Percentiles rank a stretch among this genome's conserved stretches.
These are phyloP conservation scores for Candida tropicalis DNA, from an alignment of 1,139 yeast genomes.

Conservation along the genomic window DNA sequence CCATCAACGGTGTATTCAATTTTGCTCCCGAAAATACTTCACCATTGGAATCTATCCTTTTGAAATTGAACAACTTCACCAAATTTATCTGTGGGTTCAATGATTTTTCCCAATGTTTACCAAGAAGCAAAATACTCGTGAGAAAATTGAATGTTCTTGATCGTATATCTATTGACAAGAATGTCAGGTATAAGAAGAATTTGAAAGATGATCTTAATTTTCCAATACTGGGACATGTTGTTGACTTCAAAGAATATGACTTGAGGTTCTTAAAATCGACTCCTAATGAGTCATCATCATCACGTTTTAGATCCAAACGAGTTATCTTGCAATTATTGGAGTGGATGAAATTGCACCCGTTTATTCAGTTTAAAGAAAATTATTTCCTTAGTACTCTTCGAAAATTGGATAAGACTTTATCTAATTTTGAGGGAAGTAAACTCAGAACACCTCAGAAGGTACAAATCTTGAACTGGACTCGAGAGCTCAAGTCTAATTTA, in stretches of 20 bases:
- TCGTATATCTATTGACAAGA: conserved; percentile 15
- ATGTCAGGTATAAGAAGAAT: conserved; percentile 8
- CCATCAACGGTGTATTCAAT: conserved; percentile 13
- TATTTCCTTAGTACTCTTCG: conserved; percentile 24
- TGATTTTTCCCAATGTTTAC: conserved; percentile 13
- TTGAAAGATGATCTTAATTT: conserved; percentile 8
- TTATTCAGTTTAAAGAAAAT: conserved; percentile 32
- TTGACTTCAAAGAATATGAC: conserved; percentile 42
- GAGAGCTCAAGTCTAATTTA: conserved; percentile 21
- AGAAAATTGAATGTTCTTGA: conserved; percentile 19
- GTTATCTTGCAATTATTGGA: conserved; percentile 36
- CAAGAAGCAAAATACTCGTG: conserved; percentile 14
- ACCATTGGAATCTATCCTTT: conserved; percentile 13
- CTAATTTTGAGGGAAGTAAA: conserved; percentile 14
- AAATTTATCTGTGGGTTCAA: conserved; percentile 18
- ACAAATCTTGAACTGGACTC: conserved; percentile 21
- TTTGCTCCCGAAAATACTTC: conserved; percentile 8
- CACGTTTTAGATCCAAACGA: conserved; percentile 21
- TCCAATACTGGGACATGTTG: conserved; percentile 30
- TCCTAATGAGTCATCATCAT: conserved; percentile 15
- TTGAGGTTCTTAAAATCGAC: conserved; percentile 29
- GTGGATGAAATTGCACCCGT: conserved; percentile 45
- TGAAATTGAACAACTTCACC: conserved; percentile 19
- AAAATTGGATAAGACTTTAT: conserved; percentile 17
- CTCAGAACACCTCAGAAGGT: conserved; percentile 17